Conservation (phyloP, 1,284 basidiomycete genomes). For the Heterobasidion irregulare region DNA sequence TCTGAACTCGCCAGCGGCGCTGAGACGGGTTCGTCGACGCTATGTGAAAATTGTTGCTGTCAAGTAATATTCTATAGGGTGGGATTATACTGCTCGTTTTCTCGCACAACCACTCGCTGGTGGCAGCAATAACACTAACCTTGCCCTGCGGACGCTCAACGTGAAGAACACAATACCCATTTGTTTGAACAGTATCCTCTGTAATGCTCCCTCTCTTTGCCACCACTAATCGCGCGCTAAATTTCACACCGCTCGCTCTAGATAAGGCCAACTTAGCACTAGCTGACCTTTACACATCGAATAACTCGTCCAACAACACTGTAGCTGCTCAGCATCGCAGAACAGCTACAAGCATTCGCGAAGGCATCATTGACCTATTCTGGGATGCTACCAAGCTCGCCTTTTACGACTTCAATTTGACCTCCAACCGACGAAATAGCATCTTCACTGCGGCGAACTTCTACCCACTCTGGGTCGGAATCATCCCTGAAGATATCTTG, state of each 20-base stretch:
- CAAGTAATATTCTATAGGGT: constrained; percentile 18
- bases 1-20: constrained; percentile 86
- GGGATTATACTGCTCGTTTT: constrained; percentile 46
- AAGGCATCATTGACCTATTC: constrained; percentile 76
- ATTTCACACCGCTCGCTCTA: constrained; percentile 16
- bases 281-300: constrained; percentile 52
- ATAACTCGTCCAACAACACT: constrained; percentile 26
- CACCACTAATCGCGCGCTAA: neutral
- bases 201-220: constrained; percentile 34
- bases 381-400: constrained; percentile 80
- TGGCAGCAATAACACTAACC: constrained; percentile 28
- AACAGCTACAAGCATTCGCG: constrained; percentile 49
- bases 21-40: constrained; percentile 48
- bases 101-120: constrained; percentile 35
- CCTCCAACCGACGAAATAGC: constrained; percentile 50
- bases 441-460: constrained; percentile 70
- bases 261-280: constrained; percentile 60
- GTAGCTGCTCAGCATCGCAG: constrained; percentile 46
- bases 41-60: neutral
- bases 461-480: constrained; percentile 84
- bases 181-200: constrained; percentile 80
- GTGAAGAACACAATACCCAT: constrained; percentile 65
- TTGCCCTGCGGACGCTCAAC: constrained; percentile 66
- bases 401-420: constrained; percentile 85
- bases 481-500: constrained; percentile 68